Conservation (phyloP, 805 yeast species). For the Wickerhamiella lipophila region DNA sequence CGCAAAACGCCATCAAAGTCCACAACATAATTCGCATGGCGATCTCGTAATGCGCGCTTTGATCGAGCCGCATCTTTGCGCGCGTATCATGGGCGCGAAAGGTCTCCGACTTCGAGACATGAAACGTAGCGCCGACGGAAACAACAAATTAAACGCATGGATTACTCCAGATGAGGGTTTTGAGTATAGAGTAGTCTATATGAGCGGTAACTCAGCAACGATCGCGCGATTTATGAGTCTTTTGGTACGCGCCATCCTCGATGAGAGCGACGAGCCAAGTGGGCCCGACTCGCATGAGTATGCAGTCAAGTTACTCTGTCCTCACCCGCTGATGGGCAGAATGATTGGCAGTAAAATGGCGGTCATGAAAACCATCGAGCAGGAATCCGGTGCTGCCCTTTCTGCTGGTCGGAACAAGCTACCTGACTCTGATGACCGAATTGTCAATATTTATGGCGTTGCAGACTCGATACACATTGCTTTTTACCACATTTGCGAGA, state of each 20-base stretch:
- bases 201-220: constrained; percentile 61
- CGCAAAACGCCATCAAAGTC: constrained; percentile 7
- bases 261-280: constrained; percentile 54
- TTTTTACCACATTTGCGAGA: constrained; percentile 53
- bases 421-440: constrained; percentile 66
- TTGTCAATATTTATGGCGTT: constrained; percentile 58
- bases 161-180: constrained; percentile 35
- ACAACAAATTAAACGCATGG: constrained; percentile 16
- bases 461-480: constrained; percentile 85
- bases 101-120: constrained; percentile 16
- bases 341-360: constrained; percentile 68
- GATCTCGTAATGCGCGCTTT: constrained; percentile 1
- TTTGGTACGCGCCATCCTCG: constrained; percentile 50
- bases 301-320: constrained; percentile 50
- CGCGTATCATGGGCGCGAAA: constrained; percentile 17
- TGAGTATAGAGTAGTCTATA: constrained; percentile 61
- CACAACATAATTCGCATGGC: neutral
- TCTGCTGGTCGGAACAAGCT: constrained; percentile 60
- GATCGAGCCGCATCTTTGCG: constrained; percentile 7
- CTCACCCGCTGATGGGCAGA: constrained; percentile 69
- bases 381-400: constrained; percentile 62
- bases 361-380: constrained; percentile 69
- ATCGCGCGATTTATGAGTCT: constrained; percentile 76
- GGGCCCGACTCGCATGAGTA: constrained; percentile 41
- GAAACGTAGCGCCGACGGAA: constrained; percentile 13